Percentiles rank a stretch among this genome's conserved stretches.
These are phyloP conservation scores for Symmetrospora coprosmae DNA, from an alignment of 768 basidiomycete genomes.

Conservation along the genomic window DNA sequence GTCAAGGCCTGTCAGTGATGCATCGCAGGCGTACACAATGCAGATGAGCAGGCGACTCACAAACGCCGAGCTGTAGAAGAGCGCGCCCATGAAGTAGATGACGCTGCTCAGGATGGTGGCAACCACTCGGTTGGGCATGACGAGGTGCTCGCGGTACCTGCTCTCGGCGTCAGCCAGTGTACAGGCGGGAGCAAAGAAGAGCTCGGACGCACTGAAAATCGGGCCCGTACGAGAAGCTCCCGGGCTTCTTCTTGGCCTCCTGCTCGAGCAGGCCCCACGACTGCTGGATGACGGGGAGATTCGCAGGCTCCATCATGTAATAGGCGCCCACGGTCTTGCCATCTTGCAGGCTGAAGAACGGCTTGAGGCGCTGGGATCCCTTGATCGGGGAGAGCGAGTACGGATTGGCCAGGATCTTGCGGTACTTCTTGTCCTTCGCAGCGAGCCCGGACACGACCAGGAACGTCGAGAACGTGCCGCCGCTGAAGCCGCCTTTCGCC, in stretches of 20 bases:
- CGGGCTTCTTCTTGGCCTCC: conserved; percentile 26
- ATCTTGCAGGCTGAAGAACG: background rate
- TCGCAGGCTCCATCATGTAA: conserved; percentile 39
- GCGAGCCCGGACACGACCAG: conserved; percentile 36
- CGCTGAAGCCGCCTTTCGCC: conserved; percentile 46
- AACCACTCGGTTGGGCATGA: conserved; percentile 18
- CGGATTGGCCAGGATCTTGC: conserved; percentile 35
- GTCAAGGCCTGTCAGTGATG: background rate
- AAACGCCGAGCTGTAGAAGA: background rate
- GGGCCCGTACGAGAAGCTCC: conserved; percentile 47
- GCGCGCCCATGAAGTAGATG: background rate
- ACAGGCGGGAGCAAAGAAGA: background rate
- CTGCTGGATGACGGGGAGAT: conserved; percentile 46
- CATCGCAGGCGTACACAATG: background rate
- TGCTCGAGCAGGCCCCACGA: conserved; percentile 46
- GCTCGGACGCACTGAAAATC: conserved; percentile 52
- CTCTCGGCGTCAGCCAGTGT: too few species aligned
- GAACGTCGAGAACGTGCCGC: conserved; percentile 47
- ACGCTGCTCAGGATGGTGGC: conserved; percentile 21
- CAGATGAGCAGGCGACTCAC: background rate
- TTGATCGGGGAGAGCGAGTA: conserved; percentile 44
- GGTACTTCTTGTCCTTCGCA: conserved; percentile 34
- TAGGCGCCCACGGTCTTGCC: conserved; percentile 13
- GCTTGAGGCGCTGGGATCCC: conserved; percentile 30
- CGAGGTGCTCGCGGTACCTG: conserved; percentile 44